phyloP scores from a whole-genome alignment of 2,329 filamentous ascomycete species.

The Alternaria angustiovoidea region DNA sequence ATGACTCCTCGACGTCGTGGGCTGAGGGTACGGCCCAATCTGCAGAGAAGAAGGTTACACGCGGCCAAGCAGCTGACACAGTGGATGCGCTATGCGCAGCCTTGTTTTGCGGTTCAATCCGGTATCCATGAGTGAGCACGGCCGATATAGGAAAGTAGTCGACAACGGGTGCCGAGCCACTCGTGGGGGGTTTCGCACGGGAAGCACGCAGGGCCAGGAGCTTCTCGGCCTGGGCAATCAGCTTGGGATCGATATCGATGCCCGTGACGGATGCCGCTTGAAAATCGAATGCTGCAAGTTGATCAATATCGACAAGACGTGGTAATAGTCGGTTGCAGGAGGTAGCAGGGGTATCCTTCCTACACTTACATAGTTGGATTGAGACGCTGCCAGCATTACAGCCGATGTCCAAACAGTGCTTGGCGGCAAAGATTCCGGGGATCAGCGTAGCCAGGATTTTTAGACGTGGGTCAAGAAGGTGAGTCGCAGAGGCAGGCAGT shows the following conservation, averaged over 20 bases:
- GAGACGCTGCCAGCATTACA: slow-evolving; percentile 51
- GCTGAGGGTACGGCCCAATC: slow-evolving; percentile 44
- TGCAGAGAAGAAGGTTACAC: slow-evolving; percentile 43
- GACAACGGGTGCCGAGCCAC: slow-evolving; percentile 20
- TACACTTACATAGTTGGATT: slow-evolving; percentile 49
- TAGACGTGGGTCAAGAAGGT: slow-evolving; percentile 51
- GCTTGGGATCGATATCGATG: slow-evolving; percentile 50
- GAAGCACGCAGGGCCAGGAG: slow-evolving; percentile 50
- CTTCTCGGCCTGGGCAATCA: slow-evolving; percentile 47
- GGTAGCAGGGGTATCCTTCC: slow-evolving; percentile 31
- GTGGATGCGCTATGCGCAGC: slow-evolving; percentile 20
- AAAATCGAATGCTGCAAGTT: slow-evolving; percentile 48
- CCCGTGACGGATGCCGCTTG: slow-evolving; percentile 48
- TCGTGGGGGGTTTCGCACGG: slow-evolving; percentile 39
- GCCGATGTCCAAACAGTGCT: slow-evolving; percentile 50
- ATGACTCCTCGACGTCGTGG: slow-evolving; percentile 36
- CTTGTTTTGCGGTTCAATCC: slow-evolving; percentile 33
- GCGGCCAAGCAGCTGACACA: slow-evolving; percentile 32
- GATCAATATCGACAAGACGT: slow-evolving; percentile 40
- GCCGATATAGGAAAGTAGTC: slow-evolving; percentile 51
- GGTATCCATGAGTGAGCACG: slow-evolving; percentile 45
- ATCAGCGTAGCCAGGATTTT: slow-evolving; percentile 42
- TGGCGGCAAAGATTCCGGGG: slow-evolving; percentile 46
- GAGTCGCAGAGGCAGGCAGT: slow-evolving; percentile 44
- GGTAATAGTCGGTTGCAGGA: slow-evolving; percentile 43